phyloP scores from a whole-genome alignment of 2,329 filamentous ascomycete genomes.

The Septoria petroselini region DNA sequence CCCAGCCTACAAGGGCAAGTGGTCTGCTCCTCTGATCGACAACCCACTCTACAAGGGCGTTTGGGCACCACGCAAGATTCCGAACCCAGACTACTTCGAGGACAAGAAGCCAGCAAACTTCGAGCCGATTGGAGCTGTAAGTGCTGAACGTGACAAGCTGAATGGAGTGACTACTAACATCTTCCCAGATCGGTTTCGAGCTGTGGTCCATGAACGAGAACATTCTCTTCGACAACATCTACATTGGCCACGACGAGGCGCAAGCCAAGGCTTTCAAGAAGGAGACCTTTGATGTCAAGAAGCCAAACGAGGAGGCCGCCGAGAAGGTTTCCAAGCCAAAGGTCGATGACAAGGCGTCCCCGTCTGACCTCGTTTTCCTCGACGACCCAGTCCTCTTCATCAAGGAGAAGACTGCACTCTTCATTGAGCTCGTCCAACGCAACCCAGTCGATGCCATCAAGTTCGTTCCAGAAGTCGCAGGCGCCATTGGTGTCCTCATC shows the following conservation, averaged over 20 bases:
- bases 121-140: conserved; percentile 94
- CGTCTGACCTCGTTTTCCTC: conserved; percentile 77
- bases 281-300: conserved; percentile 89
- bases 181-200: conserved; percentile 81
- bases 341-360: conserved; percentile 59
- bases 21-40: conserved; percentile 86
- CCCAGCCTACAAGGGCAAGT: conserved; percentile 98
- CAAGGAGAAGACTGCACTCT: conserved; percentile 90
- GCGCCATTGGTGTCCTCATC: conserved; percentile 68
- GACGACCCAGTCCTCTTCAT: conserved; percentile 86
- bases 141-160: conserved; percentile 42
- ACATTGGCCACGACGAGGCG: conserved; percentile 94
- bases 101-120: conserved; percentile 96
- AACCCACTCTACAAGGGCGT: conserved; percentile 97
- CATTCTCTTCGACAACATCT: conserved; percentile 99
- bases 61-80: conserved; percentile 93
- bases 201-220: conserved; percentile 99
- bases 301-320: conserved; percentile 72
- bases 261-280: conserved; percentile 86
- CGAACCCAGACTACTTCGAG: conserved; percentile 94
- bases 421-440: conserved; percentile 77
- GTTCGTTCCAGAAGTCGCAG: conserved; percentile 88
- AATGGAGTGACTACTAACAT: conserved; percentile 16
- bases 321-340: conserved; percentile 79
- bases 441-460: conserved; percentile 81